Conservation (phyloP, 176 grass and related monocot genomes). For the Carex kokanica region DNA sequence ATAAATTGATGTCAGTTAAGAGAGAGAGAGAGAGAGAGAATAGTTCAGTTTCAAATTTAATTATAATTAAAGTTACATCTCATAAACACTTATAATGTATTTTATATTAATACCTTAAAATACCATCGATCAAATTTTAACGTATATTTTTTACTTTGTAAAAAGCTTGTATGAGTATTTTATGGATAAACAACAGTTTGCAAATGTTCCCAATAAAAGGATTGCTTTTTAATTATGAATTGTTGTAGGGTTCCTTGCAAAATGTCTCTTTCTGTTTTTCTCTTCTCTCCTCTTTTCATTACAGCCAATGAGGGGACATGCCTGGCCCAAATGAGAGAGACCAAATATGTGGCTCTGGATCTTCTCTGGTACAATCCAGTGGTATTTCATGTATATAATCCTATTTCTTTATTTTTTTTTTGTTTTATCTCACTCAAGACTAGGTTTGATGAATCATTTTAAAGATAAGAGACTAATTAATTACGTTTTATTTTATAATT, state of each 20-base stretch:
- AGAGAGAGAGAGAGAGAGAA: no score
- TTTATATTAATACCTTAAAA: neutral
- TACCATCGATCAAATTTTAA: neutral
- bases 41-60: neutral
- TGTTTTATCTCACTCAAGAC: no score
- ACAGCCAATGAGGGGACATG: neutral
- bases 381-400: neutral
- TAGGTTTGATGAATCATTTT: no score
- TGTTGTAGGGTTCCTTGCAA: neutral
- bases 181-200: no score
- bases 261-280: neutral
- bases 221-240: neutral
- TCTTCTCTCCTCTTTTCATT: neutral
- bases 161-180: neutral
- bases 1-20: no score
- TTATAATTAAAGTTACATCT: neutral
- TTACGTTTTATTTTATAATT: neutral
- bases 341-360: neutral
- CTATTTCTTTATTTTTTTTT: no score
- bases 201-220: neutral
- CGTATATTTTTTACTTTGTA: neutral
- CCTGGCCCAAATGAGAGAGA: constrained; percentile 8
- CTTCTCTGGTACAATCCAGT: neutral
- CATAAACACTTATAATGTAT: neutral
- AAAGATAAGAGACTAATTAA: no score